Evolutionary conservation across 2,329 filamentous ascomycete genomes (phyloP).

Genomic region (Phaeoacremonium minimum): DNA sequence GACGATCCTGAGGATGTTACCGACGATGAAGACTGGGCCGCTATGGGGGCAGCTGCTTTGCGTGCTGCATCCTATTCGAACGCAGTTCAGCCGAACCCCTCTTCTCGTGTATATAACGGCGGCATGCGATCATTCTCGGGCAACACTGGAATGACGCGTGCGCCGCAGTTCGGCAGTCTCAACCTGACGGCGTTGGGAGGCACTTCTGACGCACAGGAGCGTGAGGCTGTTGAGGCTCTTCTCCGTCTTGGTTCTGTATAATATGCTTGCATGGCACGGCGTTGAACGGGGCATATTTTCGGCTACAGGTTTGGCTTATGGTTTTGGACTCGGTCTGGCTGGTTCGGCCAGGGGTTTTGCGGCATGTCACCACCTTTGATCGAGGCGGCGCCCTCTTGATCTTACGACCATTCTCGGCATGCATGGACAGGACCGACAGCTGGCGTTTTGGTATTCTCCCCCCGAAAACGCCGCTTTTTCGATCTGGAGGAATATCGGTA

Average conservation of each 20-base stretch:
- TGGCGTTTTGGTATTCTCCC: not conserved
- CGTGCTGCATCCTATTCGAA: slow-evolving; percentile 62
- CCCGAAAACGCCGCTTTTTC: not conserved
- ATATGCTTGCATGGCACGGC: slow-evolving; percentile 49
- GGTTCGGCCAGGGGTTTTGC: not conserved
- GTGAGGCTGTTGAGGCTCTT: slow-evolving; percentile 76
- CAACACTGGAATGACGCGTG: slow-evolving; percentile 47
- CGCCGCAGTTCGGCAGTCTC: slow-evolving; percentile 46
- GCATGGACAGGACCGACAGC: not conserved
- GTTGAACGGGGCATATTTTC: slow-evolving; percentile 33
- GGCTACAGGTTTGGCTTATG: slow-evolving; percentile 4
- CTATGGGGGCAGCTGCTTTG: slow-evolving; percentile 80
- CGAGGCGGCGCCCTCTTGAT: slow-evolving; percentile 12
- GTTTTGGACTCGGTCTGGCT: not conserved
- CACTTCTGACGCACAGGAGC: slow-evolving; percentile 66
- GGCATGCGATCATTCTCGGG: slow-evolving; percentile 43
- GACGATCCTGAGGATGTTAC: slow-evolving; percentile 83
- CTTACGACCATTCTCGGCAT: slow-evolving; percentile 4
- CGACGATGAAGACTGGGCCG: slow-evolving; percentile 94
- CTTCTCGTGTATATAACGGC: slow-evolving; percentile 44
- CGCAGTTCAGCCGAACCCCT: slow-evolving; percentile 49
- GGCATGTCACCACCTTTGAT: slow-evolving; percentile 3
- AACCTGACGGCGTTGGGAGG: slow-evolving; percentile 46
- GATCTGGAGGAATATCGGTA: not conserved
- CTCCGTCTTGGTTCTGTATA: slow-evolving; percentile 77